Percentiles rank a stretch among this genome's conserved stretches.
Evolutionary conservation across 2,329 filamentous ascomycete species (phyloP).

Genomic region (Pezizomycotina sp.): DNA sequence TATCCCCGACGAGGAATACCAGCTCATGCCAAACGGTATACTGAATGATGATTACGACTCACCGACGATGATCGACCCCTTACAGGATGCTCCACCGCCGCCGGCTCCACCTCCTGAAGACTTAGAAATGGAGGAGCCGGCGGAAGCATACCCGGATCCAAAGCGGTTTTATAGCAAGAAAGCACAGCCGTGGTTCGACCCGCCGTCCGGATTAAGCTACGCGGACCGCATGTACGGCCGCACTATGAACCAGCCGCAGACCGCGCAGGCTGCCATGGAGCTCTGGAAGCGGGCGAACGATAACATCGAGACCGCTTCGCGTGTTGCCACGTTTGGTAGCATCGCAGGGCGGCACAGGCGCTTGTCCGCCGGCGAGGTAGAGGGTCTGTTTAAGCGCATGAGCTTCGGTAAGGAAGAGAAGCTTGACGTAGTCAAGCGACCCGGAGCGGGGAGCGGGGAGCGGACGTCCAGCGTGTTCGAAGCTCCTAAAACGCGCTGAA

Average conservation of each 20-base stretch:
- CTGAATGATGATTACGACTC: conserved; percentile 12
- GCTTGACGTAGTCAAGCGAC: conserved; percentile 10
- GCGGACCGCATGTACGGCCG: conserved; percentile 27
- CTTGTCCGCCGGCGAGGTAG: conserved; percentile 23
- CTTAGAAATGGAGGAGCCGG: conserved; percentile 22
- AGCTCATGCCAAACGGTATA: conserved; percentile 14
- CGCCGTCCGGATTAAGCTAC: conserved; percentile 31
- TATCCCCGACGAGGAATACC: conserved; percentile 11
- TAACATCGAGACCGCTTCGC: conserved; percentile 33
- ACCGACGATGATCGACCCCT: conserved; percentile 12
- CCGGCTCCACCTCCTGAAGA: conserved; percentile 18
- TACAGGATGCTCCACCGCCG: conserved; percentile 7
- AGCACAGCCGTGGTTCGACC: conserved; percentile 25
- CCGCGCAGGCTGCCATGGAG: conserved; percentile 36
- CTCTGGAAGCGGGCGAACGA: conserved; percentile 33
- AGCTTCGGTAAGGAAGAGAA: conserved; percentile 24
- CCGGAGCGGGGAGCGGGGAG: conserved; percentile 7
- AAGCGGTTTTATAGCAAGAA: too few relatives aligned
- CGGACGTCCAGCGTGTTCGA: conserved; percentile 18
- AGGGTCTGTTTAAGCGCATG: conserved; percentile 23
- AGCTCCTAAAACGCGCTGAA: conserved; percentile 17
- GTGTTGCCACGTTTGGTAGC: conserved; percentile 26
- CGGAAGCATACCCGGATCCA: conserved; percentile 8
- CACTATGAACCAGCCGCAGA: conserved; percentile 32
- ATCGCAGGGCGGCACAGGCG: conserved; percentile 20